Base-by-base conservation (phyloP, 1,139 yeast genomes). In the Petasospora fabianii region DNA sequence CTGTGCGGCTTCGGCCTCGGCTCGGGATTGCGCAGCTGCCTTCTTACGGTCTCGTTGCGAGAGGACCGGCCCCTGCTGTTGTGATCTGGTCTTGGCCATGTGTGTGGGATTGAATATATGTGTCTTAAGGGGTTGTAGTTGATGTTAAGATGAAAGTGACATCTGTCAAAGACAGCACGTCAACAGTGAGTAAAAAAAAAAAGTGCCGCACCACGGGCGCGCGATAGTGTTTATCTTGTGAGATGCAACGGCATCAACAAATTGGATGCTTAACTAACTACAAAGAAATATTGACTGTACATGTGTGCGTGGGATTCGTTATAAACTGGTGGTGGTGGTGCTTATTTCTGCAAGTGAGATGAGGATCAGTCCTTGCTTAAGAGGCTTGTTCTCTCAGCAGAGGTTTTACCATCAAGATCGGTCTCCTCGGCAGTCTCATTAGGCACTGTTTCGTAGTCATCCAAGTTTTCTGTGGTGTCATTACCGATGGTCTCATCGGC, bases 321-420 rank as follows among this genome's bases (percentile, higher is more conserved):
- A n/a, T n/a, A n/a, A n/a, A n/a, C n/a, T n/a, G n/a, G n/a, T n/a
- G n/a, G n/a, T n/a, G n/a, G n/a, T n/a, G n/a, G n/a, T n/a, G n/a
- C n/a, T n/a, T n/a, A n/a, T n/a, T n/a, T n/a, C n/a, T n/a, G n/a
- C n/a, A n/a, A n/a, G n/a, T n/a, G n/a, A 21, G 8, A 6, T 8
- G 5, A 20, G 9, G 15, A 5, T 36, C 27, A 41, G 22, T 41
- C 44, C 28, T 43, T 51, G 33, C 53, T 50, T 21, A 53, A 30
- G 8, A 53, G 51, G 17, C 54, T 52, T 4, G 54, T 47, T 43
- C 53, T 51, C 42, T 51, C 55, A 7, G 27, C 35, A 18, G 35
- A 34, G 14, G 36, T 20, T 34, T 44, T 41, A 29, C 43, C 27
- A n/a, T 38, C 32, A 3, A 35, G 5, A 6, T 19, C 31, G 6